Percentiles rank a stretch among this genome's conserved stretches.
phyloP scores from a whole-genome alignment of 139 green algal species.

The Edaphochlamys debaryana region DNA sequence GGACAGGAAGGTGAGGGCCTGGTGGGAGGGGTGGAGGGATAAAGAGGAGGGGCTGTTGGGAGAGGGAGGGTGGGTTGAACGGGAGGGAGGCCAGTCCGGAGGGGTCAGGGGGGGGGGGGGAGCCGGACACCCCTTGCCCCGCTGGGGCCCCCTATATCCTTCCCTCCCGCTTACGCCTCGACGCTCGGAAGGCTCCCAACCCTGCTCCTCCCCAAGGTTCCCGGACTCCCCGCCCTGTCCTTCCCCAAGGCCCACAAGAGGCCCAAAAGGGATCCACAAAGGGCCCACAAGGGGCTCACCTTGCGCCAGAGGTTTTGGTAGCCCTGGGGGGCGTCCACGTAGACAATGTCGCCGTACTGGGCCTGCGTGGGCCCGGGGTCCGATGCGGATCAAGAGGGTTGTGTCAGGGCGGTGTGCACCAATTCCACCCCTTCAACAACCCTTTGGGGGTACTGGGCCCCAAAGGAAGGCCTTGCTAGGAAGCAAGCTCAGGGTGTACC shows the following conservation, averaged over 20 bases:
- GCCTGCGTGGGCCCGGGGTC: conserved; percentile 10
- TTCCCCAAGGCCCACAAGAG: too few relatives aligned
- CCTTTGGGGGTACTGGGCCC: background rate
- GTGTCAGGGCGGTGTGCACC: too few relatives aligned
- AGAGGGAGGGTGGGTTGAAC: background rate
- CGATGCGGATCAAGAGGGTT: too few relatives aligned
- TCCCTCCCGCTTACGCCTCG: background rate
- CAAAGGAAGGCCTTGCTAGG: background rate
- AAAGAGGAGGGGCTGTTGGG: background rate
- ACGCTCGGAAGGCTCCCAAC: background rate
- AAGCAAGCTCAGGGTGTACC: background rate
- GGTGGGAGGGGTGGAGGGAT: background rate
- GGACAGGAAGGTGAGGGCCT: conserved; percentile 41
- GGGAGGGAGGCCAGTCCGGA: too few relatives aligned
- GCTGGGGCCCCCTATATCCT: too few relatives aligned
- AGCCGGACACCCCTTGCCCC: too few relatives aligned
- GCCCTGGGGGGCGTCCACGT: conserved; percentile 55
- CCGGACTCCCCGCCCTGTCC: too few relatives aligned
- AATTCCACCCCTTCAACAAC: background rate
- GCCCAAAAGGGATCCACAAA: too few relatives aligned
- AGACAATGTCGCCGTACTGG: conserved; percentile 53
- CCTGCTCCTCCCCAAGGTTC: too few relatives aligned
- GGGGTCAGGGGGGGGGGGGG: too few relatives aligned
- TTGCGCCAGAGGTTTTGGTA: conserved; percentile 69
- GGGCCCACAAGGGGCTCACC: conserved; percentile 20